Evolutionary conservation across 2,329 filamentous ascomycete species (phyloP), one percentile per base, ranked within the genome.

Genomic region (Escovopsis sp.): DNA sequence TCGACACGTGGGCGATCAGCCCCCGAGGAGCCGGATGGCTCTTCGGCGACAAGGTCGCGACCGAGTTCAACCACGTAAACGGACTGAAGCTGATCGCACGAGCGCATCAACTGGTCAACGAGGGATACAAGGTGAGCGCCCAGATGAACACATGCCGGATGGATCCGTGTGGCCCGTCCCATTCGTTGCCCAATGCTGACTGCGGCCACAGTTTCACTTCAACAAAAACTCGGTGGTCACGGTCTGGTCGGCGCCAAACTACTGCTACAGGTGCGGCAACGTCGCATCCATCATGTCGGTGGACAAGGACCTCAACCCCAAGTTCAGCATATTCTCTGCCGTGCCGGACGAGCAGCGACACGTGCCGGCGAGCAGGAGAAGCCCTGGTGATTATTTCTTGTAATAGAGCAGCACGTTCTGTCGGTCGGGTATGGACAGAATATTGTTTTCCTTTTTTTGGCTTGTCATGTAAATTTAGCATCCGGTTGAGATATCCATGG

Each of bases 51-150:
- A 93, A 96, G 65, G 91, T 98, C 15, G 91, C 95, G 36, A 91
- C 82, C 50, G 95, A 98, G 60, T 98, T 98, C 61, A 79, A 98
- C 48, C 85, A 95, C 55, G 88, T 98, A 53, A 98, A 98, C 60
- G 85, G 81, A 46, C 84, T 98, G 70, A 91, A 83, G 48, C 84
- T 96, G 55, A 98, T 98, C 55, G 75, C 95, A 25, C 82, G 91
- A 39, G 91, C 91, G n/a, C 91, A 98, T 63, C 91, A 98, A 64
- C 73, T 98, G 2, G 95, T 94, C 52, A 94, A 98, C 55, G 91
- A 98, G 64, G 91, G 91, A 4, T 98, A 94, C 64, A 94, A 98
- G 71, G 84, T 94, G 54, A 47, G 61, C 50, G 11, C 16, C 13
- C 20, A 12, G 9, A 15, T 16, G 4, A 20, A 20, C 20, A 6